Conservation (phyloP, 345 rosid species). For the Eucalyptus albens region DNA sequence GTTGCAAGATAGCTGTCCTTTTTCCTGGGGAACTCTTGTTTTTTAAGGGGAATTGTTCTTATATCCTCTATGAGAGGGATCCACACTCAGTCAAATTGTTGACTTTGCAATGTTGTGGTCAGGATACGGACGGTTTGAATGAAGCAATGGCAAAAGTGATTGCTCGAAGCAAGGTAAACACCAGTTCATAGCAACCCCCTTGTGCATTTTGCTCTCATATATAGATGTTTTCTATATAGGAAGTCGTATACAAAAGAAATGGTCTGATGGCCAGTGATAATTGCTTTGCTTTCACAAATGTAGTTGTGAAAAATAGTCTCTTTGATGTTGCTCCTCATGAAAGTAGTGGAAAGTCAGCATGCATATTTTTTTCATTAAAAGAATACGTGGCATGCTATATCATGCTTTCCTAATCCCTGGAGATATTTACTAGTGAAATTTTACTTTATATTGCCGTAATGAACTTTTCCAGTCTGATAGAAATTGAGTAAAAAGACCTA, state of each 20-base stretch:
- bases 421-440: neutral
- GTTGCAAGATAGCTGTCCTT: neutral
- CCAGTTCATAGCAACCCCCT: neutral
- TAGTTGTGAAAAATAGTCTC: neutral
- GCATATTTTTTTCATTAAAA: neutral
- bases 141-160: conserved; percentile 50
- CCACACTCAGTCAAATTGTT: conserved; percentile 47
- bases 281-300: neutral
- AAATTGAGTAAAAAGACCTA: neutral
- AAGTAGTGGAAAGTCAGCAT: neutral
- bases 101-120: conserved; percentile 74
- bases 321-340: neutral
- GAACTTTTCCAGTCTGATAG: neutral
- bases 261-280: neutral
- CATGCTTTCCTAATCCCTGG: neutral
- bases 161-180: conserved; percentile 48
- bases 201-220: neutral
- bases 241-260: neutral
- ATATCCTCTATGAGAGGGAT: conserved; percentile 50
- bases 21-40: conserved; percentile 4
- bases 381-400: neutral
- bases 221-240: neutral
- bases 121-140: conserved; percentile 57
- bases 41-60: conserved; percentile 44
- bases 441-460: neutral